These are phyloP conservation scores for Cryptococcus deneoformans DNA, from an alignment of 1,284 basidiomycete genomes.

Conservation along the genomic window DNA sequence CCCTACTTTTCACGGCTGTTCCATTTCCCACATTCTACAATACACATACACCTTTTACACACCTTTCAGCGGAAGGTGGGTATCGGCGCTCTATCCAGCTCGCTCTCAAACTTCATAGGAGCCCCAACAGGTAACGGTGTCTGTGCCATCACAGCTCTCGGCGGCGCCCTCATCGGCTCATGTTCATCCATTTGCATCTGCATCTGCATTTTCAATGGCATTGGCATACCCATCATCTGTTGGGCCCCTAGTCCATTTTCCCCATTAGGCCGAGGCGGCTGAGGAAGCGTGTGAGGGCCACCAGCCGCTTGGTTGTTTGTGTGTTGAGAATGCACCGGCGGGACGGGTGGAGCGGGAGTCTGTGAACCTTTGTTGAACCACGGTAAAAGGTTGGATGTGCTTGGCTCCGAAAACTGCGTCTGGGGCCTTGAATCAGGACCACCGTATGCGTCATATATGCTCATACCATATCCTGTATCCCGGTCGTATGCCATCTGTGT, in stretches of 20 bases:
- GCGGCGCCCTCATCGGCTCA: conserved; percentile 4
- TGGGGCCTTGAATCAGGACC: conserved; percentile 5
- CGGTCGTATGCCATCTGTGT: conserved; percentile 1
- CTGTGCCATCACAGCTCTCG: conserved; percentile 13
- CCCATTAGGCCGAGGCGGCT: neutral
- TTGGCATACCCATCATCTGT: no score
- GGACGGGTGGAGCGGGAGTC: neutral
- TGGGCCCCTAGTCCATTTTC: no score
- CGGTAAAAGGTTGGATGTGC: conserved; percentile 14
- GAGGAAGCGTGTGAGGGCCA: no score
- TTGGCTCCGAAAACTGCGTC: conserved; percentile 11
- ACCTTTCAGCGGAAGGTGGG: conserved; percentile 8
- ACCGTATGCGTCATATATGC: conserved; percentile 9
- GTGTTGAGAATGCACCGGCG: neutral
- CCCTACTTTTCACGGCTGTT: no score
- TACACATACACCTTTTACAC: neutral
- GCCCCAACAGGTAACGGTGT: neutral
- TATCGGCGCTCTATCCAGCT: conserved; percentile 9
- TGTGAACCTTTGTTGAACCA: conserved; percentile 13
- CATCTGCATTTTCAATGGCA: neutral
- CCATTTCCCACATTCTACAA: neutral
- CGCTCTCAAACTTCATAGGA: conserved; percentile 4
- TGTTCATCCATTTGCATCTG: neutral
- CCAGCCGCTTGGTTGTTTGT: neutral
- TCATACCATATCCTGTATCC: conserved; percentile 4